Percentiles rank a stretch among this genome's conserved stretches.
Conservation (phyloP, 208 protist genomes). For the Trypanosoma platydactyli region DNA sequence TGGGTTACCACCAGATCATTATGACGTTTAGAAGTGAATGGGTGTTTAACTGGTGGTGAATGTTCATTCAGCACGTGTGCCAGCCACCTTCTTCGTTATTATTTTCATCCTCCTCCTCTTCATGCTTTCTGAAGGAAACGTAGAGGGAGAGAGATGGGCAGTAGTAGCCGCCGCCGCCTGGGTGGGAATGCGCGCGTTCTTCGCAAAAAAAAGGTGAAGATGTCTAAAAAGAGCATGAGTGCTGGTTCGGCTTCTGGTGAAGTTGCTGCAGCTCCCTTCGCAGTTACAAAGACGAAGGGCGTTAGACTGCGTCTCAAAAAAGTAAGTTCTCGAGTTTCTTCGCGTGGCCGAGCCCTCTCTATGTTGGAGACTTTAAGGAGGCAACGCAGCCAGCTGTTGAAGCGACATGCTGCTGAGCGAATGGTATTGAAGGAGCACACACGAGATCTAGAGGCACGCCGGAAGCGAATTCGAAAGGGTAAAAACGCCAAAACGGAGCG, state of each 20-base stretch:
- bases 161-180: constrained; percentile 14
- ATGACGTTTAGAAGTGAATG: no score
- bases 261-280: no score
- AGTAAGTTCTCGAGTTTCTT: not conserved
- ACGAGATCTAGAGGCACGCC: constrained; percentile 64
- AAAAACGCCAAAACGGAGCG: constrained; percentile 80
- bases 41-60: no score
- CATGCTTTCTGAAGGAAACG: not conserved
- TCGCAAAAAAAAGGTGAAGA: constrained; percentile 43
- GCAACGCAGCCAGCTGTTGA: constrained; percentile 58
- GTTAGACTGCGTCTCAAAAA: constrained; percentile 30
- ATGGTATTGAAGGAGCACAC: constrained; percentile 86
- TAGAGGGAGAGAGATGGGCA: constrained; percentile 24
- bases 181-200: constrained; percentile 31
- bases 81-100: not conserved
- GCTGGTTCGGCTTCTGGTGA: not conserved
- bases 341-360: constrained; percentile 1
- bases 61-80: no score
- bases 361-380: constrained; percentile 31
- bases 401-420: constrained; percentile 76
- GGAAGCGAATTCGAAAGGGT: constrained; percentile 60
- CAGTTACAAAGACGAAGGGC: constrained; percentile 17
- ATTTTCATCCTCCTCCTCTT: constrained; percentile 22
- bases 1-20: constrained; percentile 16
- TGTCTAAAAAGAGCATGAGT: constrained; percentile 30